Conservation (phyloP, 768 basidiomycete species). For the Leccinum aurantiacum region DNA sequence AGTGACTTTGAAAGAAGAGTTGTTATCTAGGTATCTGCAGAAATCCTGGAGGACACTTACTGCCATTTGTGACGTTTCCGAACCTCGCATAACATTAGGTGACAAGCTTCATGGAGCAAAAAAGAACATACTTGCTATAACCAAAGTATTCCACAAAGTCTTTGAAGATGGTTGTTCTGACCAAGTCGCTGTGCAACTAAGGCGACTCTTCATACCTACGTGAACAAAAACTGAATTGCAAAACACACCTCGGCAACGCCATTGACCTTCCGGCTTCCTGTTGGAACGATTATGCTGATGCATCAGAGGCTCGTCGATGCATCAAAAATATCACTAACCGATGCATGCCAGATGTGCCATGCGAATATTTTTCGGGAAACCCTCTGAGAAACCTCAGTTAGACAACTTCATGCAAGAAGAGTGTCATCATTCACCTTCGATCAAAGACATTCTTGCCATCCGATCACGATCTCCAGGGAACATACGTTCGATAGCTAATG, state of each 20-base stretch:
- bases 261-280: conserved; percentile 83
- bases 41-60: conserved; percentile 41
- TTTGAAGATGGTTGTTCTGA: conserved; percentile 78
- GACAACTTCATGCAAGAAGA: background rate
- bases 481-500: conserved; percentile 76
- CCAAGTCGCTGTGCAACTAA: conserved; percentile 84
- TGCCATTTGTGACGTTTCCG: conserved; percentile 91
- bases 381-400: conserved; percentile 50
- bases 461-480: conserved; percentile 86
- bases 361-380: conserved; percentile 78
- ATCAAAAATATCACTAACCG: conserved; percentile 36
- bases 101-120: background rate
- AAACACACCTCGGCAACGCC: conserved; percentile 83
- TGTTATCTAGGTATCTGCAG: background rate
- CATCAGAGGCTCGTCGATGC: background rate
- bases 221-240: background rate
- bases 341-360: conserved; percentile 94
- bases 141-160: conserved; percentile 96
- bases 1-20: conserved; percentile 53
- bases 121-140: conserved; percentile 57
- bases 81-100: conserved; percentile 46
- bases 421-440: conserved; percentile 59
- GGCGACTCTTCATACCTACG: background rate
- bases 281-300: no score
- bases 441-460: conserved; percentile 84